phyloP scores from a whole-genome alignment of 2,329 filamentous ascomycete species.

The Xylaria sp. region DNA sequence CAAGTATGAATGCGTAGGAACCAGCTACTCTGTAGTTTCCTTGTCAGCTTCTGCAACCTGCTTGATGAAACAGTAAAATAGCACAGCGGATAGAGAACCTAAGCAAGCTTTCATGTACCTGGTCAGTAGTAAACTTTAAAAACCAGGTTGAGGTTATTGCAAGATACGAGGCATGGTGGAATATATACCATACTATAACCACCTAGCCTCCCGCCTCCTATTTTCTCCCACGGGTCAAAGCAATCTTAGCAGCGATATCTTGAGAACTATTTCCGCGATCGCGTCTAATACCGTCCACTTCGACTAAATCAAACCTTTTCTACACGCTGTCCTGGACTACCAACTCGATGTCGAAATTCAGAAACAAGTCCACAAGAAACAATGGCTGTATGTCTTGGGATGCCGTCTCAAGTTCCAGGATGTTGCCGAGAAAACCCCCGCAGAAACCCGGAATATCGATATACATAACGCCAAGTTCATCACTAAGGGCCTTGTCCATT shows the following conservation, averaged over 20 bases:
- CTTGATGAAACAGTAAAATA: conserved; percentile 36
- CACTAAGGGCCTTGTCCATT: conserved; percentile 45
- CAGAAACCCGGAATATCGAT: conserved; percentile 50
- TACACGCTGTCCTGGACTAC: background rate
- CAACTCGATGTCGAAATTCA: background rate
- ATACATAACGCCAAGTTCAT: conserved; percentile 51
- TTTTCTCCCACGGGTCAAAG: background rate
- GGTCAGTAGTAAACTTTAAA: conserved; percentile 34
- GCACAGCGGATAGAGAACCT: conserved; percentile 33
- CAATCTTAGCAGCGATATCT: background rate
- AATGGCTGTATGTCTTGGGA: conserved; percentile 43
- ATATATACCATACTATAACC: conserved; percentile 22
- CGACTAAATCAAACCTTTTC: background rate
- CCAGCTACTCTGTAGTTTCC: conserved; percentile 28
- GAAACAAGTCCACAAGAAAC: conserved; percentile 38
- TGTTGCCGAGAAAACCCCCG: conserved; percentile 47
- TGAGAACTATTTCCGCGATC: background rate
- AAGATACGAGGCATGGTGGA: conserved; percentile 32
- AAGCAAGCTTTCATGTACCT: conserved; percentile 31
- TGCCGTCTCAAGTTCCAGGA: conserved; percentile 47
- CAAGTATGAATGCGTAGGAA: too few species aligned
- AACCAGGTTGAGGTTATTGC: conserved; percentile 30
- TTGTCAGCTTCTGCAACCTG: conserved; percentile 32
- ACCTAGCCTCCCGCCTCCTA: background rate
- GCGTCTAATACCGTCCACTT: background rate